These are phyloP conservation scores for Eucalyptus shirleyi DNA, from an alignment of 345 rosid genomes.

Conservation along the genomic window DNA sequence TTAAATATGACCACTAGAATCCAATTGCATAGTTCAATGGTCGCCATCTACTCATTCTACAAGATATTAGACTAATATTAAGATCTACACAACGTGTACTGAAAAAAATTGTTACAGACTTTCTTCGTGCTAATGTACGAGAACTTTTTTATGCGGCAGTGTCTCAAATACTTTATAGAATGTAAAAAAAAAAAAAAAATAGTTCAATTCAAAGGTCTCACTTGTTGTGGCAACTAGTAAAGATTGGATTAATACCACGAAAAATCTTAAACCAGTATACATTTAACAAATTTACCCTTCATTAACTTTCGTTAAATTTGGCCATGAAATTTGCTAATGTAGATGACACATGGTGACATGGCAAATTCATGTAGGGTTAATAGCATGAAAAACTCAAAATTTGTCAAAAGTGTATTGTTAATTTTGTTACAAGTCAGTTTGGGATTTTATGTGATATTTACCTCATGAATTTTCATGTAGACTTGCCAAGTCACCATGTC, in stretches of 20 bases:
- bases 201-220: background rate
- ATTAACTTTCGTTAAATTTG: too few species aligned
- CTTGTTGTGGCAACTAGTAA: background rate
- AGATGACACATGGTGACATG: too few species aligned
- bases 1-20: background rate
- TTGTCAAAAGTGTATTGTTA: too few species aligned
- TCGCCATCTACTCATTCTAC: background rate
- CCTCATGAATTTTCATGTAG: too few species aligned
- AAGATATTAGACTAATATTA: background rate
- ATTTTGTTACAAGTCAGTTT: fast-evolving
- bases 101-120: background rate
- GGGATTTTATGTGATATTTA: too few species aligned
- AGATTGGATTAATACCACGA: fast-evolving
- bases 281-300: too few species aligned
- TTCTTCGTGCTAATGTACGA: background rate
- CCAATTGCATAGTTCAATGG: background rate
- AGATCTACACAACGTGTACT: background rate
- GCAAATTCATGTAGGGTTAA: too few species aligned
- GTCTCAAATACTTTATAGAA: background rate
- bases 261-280: too few species aligned
- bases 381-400: too few species aligned
- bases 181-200: background rate
- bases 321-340: too few species aligned
- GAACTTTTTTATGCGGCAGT: too few species aligned
- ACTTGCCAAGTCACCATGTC: too few species aligned